Evolutionary conservation across 2,329 filamentous ascomycete genomes (phyloP).

Genomic region (Periconia sp.): DNA sequence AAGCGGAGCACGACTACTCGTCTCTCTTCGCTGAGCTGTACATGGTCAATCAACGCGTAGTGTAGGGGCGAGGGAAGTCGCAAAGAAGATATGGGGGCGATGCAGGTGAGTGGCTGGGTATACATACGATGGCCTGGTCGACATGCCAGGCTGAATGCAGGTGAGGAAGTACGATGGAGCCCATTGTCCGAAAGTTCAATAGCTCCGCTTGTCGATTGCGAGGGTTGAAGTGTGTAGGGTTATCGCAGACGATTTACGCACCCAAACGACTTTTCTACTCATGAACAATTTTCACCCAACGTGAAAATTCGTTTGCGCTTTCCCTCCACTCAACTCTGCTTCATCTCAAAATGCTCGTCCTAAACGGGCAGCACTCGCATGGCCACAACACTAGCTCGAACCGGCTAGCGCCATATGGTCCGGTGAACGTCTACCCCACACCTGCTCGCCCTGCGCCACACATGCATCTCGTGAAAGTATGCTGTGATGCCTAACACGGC

Average conservation of each 20-base stretch:
- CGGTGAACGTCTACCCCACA: background rate
- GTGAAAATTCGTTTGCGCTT: no score
- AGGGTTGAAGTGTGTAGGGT: no score
- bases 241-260: no score
- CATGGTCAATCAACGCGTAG: no score
- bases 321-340: no score
- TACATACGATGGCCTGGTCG: slow-evolving; percentile 78
- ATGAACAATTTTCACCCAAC: no score
- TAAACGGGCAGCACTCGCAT: background rate
- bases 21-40: slow-evolving; percentile 71
- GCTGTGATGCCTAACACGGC: background rate
- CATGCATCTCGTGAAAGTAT: background rate
- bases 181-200: no score
- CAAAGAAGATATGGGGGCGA: background rate
- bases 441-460: background rate
- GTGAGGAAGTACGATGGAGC: slow-evolving; percentile 88
- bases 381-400: background rate
- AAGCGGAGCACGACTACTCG: slow-evolving; percentile 89
- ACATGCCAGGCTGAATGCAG: slow-evolving; percentile 93
- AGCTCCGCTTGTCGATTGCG: no score
- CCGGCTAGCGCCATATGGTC: background rate
- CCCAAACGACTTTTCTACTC: no score
- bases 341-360: background rate
- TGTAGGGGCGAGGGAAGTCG: slow-evolving; percentile 4
- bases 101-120: slow-evolving; percentile 45